phyloP scores from a whole-genome alignment of 2,329 filamentous ascomycete species.

The Ophiognomonia clavigignenti-juglandacearum region DNA sequence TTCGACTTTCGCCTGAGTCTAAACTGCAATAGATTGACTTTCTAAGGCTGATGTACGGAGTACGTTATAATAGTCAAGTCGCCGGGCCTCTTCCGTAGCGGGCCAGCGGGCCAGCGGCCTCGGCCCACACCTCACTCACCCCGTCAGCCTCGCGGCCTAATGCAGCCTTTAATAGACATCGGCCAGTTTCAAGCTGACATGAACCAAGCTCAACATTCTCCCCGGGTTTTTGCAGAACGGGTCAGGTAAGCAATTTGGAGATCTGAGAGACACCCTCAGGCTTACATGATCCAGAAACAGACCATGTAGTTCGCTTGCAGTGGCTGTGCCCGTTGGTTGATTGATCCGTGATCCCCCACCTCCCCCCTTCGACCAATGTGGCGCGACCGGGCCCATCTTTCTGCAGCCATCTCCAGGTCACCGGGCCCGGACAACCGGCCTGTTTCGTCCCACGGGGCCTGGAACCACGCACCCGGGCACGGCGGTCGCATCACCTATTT shows the following conservation, averaged over 20 bases:
- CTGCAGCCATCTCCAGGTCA: not conserved
- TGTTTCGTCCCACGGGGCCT: conserved; percentile 8
- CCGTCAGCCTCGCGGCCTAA: no score
- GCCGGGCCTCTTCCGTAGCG: no score
- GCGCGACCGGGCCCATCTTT: not conserved
- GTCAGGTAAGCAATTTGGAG: not conserved
- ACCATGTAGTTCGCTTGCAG: no score
- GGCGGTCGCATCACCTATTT: not conserved
- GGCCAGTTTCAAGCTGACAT: not conserved
- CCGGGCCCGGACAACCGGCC: conserved; percentile 3
- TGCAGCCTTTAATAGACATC: not conserved
- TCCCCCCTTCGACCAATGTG: not conserved
- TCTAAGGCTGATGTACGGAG: no score
- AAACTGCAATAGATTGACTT: no score
- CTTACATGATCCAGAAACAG: no score
- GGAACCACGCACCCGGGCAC: not conserved
- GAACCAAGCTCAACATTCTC: not conserved
- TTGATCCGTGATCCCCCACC: not conserved
- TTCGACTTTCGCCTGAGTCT: no score
- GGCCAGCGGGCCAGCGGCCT: no score
- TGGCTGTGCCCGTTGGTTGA: not conserved
- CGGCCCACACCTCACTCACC: no score
- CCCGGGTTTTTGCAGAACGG: not conserved
- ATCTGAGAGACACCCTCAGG: no score
- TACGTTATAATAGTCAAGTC: no score